Base-by-base conservation (phyloP, 495 filamentous ascomycete species). In the Chaetomidium leptoderma region DNA sequence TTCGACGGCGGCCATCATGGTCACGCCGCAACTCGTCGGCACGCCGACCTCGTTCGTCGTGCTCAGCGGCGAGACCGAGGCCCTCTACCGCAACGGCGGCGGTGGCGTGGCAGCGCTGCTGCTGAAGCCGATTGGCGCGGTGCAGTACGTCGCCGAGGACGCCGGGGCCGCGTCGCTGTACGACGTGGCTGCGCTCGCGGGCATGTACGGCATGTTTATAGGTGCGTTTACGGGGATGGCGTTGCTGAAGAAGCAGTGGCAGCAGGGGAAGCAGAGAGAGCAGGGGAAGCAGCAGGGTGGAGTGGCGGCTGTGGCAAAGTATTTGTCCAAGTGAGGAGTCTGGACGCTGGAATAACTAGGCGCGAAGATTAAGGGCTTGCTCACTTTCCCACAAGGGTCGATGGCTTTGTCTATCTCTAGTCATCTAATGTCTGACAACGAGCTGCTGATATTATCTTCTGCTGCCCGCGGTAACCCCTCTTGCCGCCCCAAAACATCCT, bases 1-100 rank as follows among this genome's bases (percentile, higher is more conserved):
- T 51, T 55, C 16, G 61, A 63, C 56, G 61, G 61, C 45, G 61
- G 50, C n/a, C 21, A 55, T 63, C 45, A 63, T 63, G 61, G 61
- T 63, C 1, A 52, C 53, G 4, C 61, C 61, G 44, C 61, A 63
- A 32, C 56, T 59, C 29, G 56, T 63, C n/a, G 61, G 61, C 36
- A 53, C 33, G 16, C 46, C 55, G 4, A 29, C 51, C 0, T 24
- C 55, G 4, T 52, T 59, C 30, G 42, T 63, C 7, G 9, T 63
- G 2, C 26, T 59, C 14, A 56, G 55, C 51, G 61, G 61, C 16
- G 50, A 48, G 40, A 52, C 29, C 27, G 42, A 54, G 23, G 36
- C 37, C 6, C 2, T 0, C 14, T 10, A n/a, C 2, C 30, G 19
- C 33, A 17, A 21, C n/a, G 32, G 10, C n/a, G 45, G 4, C 32